These are phyloP conservation scores for Ogataea degrootiae DNA, from an alignment of 805 yeast genomes.

Conservation along the genomic window DNA sequence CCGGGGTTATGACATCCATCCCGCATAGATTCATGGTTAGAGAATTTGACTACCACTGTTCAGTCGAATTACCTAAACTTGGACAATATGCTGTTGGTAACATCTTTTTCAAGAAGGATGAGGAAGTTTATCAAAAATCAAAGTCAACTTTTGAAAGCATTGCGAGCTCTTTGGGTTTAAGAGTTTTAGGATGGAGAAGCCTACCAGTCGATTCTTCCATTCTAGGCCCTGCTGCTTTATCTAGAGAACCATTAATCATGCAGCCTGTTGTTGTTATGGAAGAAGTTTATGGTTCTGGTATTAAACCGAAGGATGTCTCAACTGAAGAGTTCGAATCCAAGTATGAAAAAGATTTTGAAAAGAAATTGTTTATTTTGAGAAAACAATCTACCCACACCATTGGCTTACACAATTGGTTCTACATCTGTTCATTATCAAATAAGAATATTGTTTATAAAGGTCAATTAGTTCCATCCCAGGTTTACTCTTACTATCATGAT, in stretches of 20 bases:
- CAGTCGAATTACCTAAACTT: slow-evolving; percentile 62
- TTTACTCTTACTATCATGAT: slow-evolving; percentile 91
- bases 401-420: slow-evolving; percentile 96
- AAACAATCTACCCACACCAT: slow-evolving; percentile 87
- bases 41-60: slow-evolving; percentile 72
- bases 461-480: slow-evolving; percentile 95
- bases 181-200: slow-evolving; percentile 89
- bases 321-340: slow-evolving; percentile 51
- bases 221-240: slow-evolving; percentile 89
- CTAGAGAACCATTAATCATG: slow-evolving; percentile 85
- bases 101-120: slow-evolving; percentile 86
- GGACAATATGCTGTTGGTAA: slow-evolving; percentile 97
- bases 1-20: slow-evolving; percentile 90
- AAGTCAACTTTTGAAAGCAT: slow-evolving; percentile 75
- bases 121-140: slow-evolving; percentile 61
- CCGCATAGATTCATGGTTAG: slow-evolving; percentile 84
- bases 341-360: slow-evolving; percentile 67
- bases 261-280: slow-evolving; percentile 88
- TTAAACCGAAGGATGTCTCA: slow-evolving; percentile 29
- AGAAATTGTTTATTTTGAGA: slow-evolving; percentile 77
- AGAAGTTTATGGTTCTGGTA: slow-evolving; percentile 40
- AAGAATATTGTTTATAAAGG: slow-evolving; percentile 95
- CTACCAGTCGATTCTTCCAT: slow-evolving; percentile 95
- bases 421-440: slow-evolving; percentile 87
- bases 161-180: slow-evolving; percentile 70